phyloP scores from a whole-genome alignment of 139 green algal genomes.

The Tetratostichococcus sp. region DNA sequence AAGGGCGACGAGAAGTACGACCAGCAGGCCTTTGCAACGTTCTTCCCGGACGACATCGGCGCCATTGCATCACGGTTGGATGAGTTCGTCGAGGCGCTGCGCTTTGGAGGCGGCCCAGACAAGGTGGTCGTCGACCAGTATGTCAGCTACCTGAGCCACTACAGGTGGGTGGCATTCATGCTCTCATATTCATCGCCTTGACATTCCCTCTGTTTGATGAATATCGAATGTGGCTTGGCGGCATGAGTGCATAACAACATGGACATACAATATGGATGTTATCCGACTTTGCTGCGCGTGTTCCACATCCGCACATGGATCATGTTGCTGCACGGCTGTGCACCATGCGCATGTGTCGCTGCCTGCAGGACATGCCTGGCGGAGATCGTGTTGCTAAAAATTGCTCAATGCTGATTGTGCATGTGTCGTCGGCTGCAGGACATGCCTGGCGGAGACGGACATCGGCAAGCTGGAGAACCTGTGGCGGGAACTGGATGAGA shows the following conservation, averaged over 20 bases:
- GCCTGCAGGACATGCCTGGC: not conserved
- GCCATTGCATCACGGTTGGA: conserved; percentile 3
- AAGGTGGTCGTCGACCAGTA: not conserved
- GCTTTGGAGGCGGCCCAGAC: not conserved
- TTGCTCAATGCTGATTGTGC: too few relatives aligned
- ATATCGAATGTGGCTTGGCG: too few relatives aligned
- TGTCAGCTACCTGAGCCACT: conserved; percentile 4
- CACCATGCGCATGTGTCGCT: not conserved
- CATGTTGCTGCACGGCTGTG: too few relatives aligned
- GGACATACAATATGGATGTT: too few relatives aligned
- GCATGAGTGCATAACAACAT: too few relatives aligned
- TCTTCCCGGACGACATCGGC: conserved; percentile 5
- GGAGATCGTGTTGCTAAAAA: too few relatives aligned
- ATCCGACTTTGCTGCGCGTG: too few relatives aligned
- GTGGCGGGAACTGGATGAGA: conserved; percentile 4
- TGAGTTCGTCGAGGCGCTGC: conserved; percentile 3
- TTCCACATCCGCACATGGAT: too few relatives aligned
- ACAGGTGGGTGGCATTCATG: not conserved
- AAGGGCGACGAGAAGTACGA: not conserved
- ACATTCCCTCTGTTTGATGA: too few relatives aligned
- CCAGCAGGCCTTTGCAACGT: conserved; percentile 7
- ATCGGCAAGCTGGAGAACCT: conserved; percentile 6
- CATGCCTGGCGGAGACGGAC: conserved; percentile 15
- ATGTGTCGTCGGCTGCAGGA: not conserved
- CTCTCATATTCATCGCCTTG: too few relatives aligned